phyloP scores from a whole-genome alignment of 208 protist genomes.

The Naegleria lovaniensis region DNA sequence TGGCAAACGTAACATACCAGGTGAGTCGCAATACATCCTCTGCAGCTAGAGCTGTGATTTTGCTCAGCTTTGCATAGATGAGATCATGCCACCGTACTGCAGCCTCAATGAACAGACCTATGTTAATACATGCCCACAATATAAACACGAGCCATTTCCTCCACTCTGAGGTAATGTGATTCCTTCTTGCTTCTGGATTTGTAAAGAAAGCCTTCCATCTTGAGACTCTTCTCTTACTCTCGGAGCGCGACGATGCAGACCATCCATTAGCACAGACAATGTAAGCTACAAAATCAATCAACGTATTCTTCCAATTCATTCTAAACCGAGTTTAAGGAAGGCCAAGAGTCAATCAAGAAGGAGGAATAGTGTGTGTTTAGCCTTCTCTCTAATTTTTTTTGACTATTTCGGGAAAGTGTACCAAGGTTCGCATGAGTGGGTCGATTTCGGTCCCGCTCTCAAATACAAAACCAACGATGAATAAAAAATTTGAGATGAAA shows the following conservation, averaged over 20 bases:
- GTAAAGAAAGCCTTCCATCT: neutral
- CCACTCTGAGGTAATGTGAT: neutral
- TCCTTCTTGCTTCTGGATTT: neutral
- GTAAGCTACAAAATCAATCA: neutral
- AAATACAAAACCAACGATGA: too few species aligned
- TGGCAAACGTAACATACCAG: constrained; percentile 10
- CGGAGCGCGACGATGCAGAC: neutral
- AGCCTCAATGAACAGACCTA: constrained; percentile 21
- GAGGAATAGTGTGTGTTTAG: too few species aligned
- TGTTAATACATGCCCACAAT: neutral
- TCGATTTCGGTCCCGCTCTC: neutral
- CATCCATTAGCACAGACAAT: neutral
- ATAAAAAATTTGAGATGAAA: too few species aligned
- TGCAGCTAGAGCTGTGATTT: neutral
- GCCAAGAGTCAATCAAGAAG: neutral
- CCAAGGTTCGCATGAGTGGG: neutral
- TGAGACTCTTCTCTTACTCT: neutral
- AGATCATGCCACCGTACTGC: neutral
- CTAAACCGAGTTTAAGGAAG: neutral
- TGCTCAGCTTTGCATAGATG: neutral
- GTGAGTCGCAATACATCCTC: neutral
- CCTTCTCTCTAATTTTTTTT: too few species aligned
- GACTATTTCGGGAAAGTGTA: too few species aligned
- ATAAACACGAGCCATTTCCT: neutral
- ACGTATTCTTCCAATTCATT: neutral